These are phyloP conservation scores for Salix udensis DNA, from an alignment of 345 rosid species.

Conservation along the genomic window DNA sequence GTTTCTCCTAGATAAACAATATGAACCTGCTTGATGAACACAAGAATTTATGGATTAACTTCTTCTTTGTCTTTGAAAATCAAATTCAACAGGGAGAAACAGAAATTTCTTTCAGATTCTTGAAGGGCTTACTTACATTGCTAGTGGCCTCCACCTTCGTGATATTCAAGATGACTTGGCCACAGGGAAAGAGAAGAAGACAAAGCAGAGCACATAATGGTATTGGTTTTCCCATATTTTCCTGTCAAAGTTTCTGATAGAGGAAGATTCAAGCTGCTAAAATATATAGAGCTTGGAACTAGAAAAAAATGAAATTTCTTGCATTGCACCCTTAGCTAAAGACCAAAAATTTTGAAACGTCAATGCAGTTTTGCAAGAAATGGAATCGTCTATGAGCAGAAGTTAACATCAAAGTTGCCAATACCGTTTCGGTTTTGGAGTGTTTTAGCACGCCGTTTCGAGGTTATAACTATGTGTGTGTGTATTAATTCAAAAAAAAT, in stretches of 20 bases:
- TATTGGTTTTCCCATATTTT: conserved; percentile 13
- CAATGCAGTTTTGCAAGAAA: neutral
- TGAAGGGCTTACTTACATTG: conserved; percentile 13
- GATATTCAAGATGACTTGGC: conserved; percentile 1
- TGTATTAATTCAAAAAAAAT: too few relatives aligned
- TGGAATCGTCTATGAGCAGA: neutral
- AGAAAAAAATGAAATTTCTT: neutral
- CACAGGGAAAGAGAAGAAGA: conserved; percentile 14
- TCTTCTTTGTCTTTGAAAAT: too few relatives aligned
- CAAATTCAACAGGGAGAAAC: neutral
- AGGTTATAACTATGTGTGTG: rapidly evolving
- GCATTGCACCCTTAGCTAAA: neutral
- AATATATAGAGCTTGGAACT: conserved; percentile 1
- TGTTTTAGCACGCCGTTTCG: too few relatives aligned
- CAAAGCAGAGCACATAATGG: conserved; percentile 5
- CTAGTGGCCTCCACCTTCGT: conserved; percentile 18
- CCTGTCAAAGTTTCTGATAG: neutral
- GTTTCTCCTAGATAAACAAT: conserved; percentile 59
- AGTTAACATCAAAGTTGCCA: neutral
- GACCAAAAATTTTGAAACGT: neutral
- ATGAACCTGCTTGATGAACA: conserved; percentile 42
- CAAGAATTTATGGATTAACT: neutral
- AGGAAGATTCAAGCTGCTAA: neutral
- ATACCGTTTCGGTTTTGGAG: too few relatives aligned
- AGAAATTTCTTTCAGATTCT: neutral